Conservation (phyloP, 208 protist genomes). For the Trypanosoma theileri region DNA sequence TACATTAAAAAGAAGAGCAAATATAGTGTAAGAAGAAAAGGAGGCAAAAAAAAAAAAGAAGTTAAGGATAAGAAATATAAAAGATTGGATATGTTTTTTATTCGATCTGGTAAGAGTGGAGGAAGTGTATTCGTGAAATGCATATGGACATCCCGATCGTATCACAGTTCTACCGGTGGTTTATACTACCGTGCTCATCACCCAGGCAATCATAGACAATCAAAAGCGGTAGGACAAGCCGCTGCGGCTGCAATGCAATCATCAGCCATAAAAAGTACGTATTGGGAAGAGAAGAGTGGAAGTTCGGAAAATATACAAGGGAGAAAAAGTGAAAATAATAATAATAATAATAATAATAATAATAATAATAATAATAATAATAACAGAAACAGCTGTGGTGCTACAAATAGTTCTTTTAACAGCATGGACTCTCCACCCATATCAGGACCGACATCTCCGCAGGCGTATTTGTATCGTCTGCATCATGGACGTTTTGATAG, state of each 20-base stretch:
- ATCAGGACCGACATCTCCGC: slow-evolving; percentile 27
- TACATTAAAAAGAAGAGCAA: neutral
- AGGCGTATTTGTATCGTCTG: slow-evolving; percentile 63
- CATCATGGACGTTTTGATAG: slow-evolving; percentile 42
- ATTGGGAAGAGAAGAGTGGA: no score
- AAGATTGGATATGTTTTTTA: neutral
- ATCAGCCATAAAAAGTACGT: no score
- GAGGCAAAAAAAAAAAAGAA: neutral
- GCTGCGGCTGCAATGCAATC: neutral
- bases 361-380: neutral
- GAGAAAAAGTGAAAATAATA: neutral
- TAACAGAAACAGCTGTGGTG: neutral
- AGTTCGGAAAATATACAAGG: no score
- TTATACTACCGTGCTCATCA: neutral
- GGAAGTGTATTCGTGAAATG: neutral
- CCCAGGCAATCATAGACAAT: slow-evolving; percentile 9
- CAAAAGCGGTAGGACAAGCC: neutral
- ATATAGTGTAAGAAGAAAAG: slow-evolving; percentile 1
- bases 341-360: neutral
- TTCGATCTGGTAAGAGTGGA: neutral
- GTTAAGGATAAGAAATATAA: neutral
- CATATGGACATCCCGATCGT: neutral
- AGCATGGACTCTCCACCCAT: neutral
- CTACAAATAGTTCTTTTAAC: no score
- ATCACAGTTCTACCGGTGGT: neutral